Base-by-base conservation (phyloP, 139 green algal genomes). In the Tetraselmis chui region DNA sequence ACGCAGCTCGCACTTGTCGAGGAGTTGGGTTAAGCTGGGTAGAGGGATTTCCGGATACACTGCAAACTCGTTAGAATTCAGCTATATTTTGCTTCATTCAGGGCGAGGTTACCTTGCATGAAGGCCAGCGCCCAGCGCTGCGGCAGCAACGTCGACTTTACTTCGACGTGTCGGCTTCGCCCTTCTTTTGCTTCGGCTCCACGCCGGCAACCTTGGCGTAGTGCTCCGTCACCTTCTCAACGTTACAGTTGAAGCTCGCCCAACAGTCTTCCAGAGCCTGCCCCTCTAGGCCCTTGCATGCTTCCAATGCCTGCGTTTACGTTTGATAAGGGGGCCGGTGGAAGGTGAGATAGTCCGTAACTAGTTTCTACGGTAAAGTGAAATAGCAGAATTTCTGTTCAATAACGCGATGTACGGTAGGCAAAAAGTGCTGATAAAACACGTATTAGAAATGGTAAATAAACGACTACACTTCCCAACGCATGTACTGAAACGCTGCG, bases 201-300 rank as follows among this genome's bases (percentile, higher is more conserved):
- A 67, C 45, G 45, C 76, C 76, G 76, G 76, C 76, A 5, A 79
- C 76, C 29, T 79, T 79, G 76, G 76, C 76, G 76, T 79, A 79
- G 76, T 79, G 76, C 5, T 31, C 18, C 11, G 76, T 79, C 76
- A 79, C 76, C 76, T 79, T 79, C 29, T 79, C 76, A 5, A 79
- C 76, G 76, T 31, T 79, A 22, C 76, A 79, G 29, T 31, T 31
- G 76, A 45, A 79, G 29, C 29, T 31, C 11, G 76, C 76, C 76
- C 76, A 79, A 22, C 76, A 79, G 76, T 31, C 76, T 18, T 79
- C 76, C 76, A 79, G 76, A 5, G 5, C 76, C 29, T 31, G 29
- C 29, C 76, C 76, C 29, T 79, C 76, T 18, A 79, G 76, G 11
- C 76, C 76, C 29, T 5, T 18, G 76, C 76, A 79, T 18, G 29